Base-by-base conservation (phyloP, 805 yeast species). In the Debaryomyces maramus region DNA sequence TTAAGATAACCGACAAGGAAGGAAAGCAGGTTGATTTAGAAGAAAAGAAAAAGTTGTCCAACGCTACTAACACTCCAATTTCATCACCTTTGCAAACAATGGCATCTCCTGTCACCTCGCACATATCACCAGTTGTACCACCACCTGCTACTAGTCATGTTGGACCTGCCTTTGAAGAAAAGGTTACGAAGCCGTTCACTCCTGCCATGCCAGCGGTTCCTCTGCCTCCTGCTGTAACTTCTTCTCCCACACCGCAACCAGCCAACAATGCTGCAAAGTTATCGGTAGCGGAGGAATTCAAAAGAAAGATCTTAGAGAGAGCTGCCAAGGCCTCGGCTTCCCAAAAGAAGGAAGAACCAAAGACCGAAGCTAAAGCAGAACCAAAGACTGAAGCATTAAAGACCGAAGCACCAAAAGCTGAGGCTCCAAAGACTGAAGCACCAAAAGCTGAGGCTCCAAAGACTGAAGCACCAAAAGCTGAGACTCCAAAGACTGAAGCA, bases 1-100 rank as follows among this genome's bases (percentile, higher is more conserved):
- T 69, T 21, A 67, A 61, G 44, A 56, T 70, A 40, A 68, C 73
- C 26, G 70, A 67, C 39, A 67, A 63, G 51, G 72, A 67, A 31
- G 75, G 74, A 5, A 66, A 62, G 40, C 65, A 58, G 32, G 60
- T 68, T 28, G 72, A 68, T 44, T 65, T 66, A 44, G 73, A 70
- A 38, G 73, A 65, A 32, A 66, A 67, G 55, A 64, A 60, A 48
- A 66, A 59, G 53, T 51, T 55, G 22, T 40, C 54, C n/a, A 44
- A 50, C 21, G 51, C 63, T 8, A 40, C 53, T 8, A 47, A 56
- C 16, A 58, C 70, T 6, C 70, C 72, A 4, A 46, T 51, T 11
- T 48, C 63, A 5, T 63, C 69, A 13, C 66, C 70, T 20, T 61
- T 62, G n/a, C 45, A 55, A 18, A 47, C 51, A 22, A 44, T 32